Evolutionary conservation across 352 stramenopile species (phyloP).

Genomic region (Phytopythium sindhum): DNA sequence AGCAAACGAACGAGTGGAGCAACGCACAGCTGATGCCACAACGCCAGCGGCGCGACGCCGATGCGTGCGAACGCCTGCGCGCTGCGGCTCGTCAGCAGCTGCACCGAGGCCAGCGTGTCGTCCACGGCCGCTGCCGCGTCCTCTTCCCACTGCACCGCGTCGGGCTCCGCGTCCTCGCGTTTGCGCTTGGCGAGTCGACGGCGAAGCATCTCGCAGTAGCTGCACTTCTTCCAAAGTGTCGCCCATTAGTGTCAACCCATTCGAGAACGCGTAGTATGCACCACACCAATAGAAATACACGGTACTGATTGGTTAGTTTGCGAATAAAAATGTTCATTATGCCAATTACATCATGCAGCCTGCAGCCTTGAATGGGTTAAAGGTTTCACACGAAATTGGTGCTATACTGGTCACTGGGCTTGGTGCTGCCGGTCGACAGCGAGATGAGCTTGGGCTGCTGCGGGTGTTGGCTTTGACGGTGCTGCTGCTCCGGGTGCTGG

Average conservation of each 20-base stretch:
- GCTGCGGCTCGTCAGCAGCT: slow-evolving; percentile 48
- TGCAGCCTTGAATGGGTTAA: neutral
- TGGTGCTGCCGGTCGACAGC: slow-evolving; percentile 15
- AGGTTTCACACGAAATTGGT: slow-evolving; percentile 31
- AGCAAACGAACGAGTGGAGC: neutral
- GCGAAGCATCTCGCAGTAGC: slow-evolving; percentile 24
- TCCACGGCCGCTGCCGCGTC: slow-evolving; percentile 32
- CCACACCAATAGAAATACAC: neutral
- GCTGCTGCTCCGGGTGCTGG: neutral
- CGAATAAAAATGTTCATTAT: neutral
- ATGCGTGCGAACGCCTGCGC: slow-evolving; percentile 27
- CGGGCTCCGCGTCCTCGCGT: slow-evolving; percentile 6
- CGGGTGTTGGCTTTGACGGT: neutral
- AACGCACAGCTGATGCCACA: slow-evolving; percentile 59
- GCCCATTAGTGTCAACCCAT: neutral
- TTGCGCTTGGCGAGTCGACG: slow-evolving; percentile 24
- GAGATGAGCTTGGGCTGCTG: slow-evolving; percentile 16
- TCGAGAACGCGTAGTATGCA: neutral
- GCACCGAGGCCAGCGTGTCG: slow-evolving; percentile 46
- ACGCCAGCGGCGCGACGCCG: slow-evolving; percentile 32
- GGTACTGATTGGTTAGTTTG: neutral
- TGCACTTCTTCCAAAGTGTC: neutral
- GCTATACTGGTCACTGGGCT: slow-evolving; percentile 29
- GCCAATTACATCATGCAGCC: neutral
- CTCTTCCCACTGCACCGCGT: slow-evolving; percentile 18